Conservation (phyloP, 768 basidiomycete species). For the Zangia roseola region DNA sequence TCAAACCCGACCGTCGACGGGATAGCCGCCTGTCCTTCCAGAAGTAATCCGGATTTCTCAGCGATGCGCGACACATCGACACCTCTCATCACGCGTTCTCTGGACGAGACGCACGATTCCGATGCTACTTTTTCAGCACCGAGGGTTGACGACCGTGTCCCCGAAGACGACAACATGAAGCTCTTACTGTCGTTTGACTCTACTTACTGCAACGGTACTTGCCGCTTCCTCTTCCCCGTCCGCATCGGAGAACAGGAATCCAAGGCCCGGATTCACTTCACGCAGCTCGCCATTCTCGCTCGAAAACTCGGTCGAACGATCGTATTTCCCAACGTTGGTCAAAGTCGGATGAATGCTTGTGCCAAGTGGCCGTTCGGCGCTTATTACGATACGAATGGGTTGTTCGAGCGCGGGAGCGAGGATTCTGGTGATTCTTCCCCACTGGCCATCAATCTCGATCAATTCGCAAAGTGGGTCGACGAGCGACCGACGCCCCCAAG, state of each 20-base stretch:
- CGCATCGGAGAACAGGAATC: constrained; percentile 58
- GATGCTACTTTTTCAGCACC: not conserved
- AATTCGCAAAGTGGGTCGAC: constrained; percentile 41
- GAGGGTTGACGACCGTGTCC: not conserved
- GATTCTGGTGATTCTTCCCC: not conserved
- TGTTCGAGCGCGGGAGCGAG: constrained; percentile 4
- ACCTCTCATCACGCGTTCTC: constrained; percentile 35
- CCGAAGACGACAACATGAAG: not conserved
- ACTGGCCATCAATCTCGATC: constrained; percentile 34
- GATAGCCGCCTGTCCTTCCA: not conserved
- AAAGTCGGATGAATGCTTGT: constrained; percentile 53
- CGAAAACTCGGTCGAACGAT: constrained; percentile 50
- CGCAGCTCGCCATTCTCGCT: constrained; percentile 51
- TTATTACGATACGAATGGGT: constrained; percentile 45
- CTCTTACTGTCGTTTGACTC: constrained; percentile 14
- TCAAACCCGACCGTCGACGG: not conserved
- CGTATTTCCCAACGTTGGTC: constrained; percentile 60
- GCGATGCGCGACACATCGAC: constrained; percentile 25
- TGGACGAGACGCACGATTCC: constrained; percentile 19
- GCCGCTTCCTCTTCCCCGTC: constrained; percentile 49
- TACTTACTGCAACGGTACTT: constrained; percentile 28
- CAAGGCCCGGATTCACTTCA: constrained; percentile 54
- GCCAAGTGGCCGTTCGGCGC: constrained; percentile 45
- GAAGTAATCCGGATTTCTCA: not conserved
- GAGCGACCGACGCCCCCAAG: constrained; percentile 22